phyloP scores from a whole-genome alignment of 2,329 filamentous ascomycete species.

The Phialocephala sp. region DNA sequence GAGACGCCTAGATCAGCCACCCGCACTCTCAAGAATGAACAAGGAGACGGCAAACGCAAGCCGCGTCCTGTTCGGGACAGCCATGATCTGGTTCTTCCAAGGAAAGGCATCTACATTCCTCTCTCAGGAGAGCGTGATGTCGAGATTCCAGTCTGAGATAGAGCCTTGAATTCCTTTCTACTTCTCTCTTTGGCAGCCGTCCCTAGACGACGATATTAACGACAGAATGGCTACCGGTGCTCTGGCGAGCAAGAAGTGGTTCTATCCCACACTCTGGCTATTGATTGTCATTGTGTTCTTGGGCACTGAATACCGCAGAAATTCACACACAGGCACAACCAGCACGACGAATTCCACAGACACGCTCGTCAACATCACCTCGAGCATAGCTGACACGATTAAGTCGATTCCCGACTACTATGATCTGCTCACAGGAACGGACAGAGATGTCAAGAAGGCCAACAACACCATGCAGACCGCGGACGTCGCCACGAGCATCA shows the following conservation, averaged over 20 bases:
- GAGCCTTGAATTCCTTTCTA: background rate
- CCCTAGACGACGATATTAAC: background rate
- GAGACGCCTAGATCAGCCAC: constrained; percentile 5
- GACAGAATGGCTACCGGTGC: background rate
- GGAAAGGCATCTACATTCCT: constrained; percentile 2
- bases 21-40: constrained; percentile 3
- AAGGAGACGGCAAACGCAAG: background rate
- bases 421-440: constrained; percentile 5
- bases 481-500: constrained; percentile 36
- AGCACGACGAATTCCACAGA: background rate
- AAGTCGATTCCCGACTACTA: constrained; percentile 5
- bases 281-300: background rate
- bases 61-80: background rate
- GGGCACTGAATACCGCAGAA: background rate
- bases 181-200: background rate
- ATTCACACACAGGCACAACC: background rate
- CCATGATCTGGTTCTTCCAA: background rate
- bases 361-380: background rate
- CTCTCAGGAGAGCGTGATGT: background rate
- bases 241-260: background rate
- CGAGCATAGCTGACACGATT: background rate
- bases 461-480: constrained; percentile 22
- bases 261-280: background rate
- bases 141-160: background rate
- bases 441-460: constrained; percentile 11